Evolutionary conservation across 1,284 basidiomycete species (phyloP), one percentile per base, ranked within the genome.

Genomic region (Chondrostereum purpureum): DNA sequence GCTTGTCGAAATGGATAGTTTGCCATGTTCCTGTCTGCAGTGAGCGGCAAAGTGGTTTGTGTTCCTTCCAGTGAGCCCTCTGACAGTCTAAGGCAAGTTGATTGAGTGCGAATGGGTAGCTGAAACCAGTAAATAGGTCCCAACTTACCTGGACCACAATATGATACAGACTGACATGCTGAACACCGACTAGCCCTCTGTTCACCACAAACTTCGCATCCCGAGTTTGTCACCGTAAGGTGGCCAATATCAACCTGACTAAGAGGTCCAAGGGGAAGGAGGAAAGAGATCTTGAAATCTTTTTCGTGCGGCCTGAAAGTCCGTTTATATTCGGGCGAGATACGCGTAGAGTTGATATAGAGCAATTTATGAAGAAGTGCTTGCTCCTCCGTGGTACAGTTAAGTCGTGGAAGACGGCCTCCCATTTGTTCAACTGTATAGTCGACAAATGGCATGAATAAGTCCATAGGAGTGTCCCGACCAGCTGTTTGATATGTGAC

Each of bases 21-120:
- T 55, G 50, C 70, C 70, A 73, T 13, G 56, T 60, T 3, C 64
- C 69, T 35, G 64, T 65, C 51, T 67, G 61, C 31, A 73, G 53
- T 2, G 67, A 62, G 14, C 55, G 61, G 48, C 70, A 72, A 1
- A 56, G 50, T 2, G 47, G 34, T 50, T 68, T 71, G 54, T 73
- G 70, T 4, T 53, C 53, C 16, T 60, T 55, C 69, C 69, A 73
- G 49, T 71, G 67, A 8, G 50, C 50, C 22, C 41, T 56, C 48
- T 72, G 69, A 44, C 69, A 71, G 38, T 65, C 70, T 71, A 51
- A 8, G n/a, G 8, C 8, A 31, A n/a, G 8, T n/a, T n/a, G 27
- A 8, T 8, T 31, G 27, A 31, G n/a, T 8, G n/a, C n/a, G 0
- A 45, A 19, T 3, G 21, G 35, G 6, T 3, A 17, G 13, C 12